These are phyloP conservation scores for Tolypocladium sp. DNA, from an alignment of 2,329 filamentous ascomycete species.

Conservation along the genomic window DNA sequence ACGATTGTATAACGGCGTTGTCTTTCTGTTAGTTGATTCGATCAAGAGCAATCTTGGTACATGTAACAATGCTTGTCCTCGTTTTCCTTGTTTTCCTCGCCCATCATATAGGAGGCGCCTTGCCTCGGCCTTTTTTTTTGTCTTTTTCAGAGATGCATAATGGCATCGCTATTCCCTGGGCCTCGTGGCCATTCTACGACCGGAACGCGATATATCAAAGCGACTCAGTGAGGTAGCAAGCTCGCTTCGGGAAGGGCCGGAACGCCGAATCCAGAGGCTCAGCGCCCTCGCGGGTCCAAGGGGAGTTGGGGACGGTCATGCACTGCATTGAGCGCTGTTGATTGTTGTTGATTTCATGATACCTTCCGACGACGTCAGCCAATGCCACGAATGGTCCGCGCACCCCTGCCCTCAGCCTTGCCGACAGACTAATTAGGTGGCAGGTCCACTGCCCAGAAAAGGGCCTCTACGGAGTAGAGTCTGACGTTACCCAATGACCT, in stretches of 20 bases:
- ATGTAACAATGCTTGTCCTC: no score
- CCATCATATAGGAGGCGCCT: not conserved
- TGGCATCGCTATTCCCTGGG: not conserved
- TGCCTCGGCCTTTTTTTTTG: not conserved
- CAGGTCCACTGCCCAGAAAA: not conserved
- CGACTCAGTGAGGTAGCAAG: no score
- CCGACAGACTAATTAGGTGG: not conserved
- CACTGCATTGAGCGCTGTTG: no score
- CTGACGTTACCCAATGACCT: not conserved
- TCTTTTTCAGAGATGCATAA: not conserved
- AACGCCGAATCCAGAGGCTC: not conserved
- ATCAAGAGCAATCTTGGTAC: no score
- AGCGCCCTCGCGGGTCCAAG: not conserved
- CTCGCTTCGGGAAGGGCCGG: no score
- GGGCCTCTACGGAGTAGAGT: not conserved
- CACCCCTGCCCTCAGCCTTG: not conserved
- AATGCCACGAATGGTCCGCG: not conserved
- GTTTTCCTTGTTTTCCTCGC: not conserved
- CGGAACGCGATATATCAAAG: no score
- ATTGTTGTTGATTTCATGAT: no score
- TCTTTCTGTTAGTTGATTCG: no score
- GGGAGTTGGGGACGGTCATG: no score
- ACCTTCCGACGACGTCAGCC: not conserved
- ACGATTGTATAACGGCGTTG: no score
- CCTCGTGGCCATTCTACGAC: no score